Evolutionary conservation across 2,329 filamentous ascomycete species (phyloP), one percentile per base, ranked within the genome.

Genomic region (Clonostachys byssicola): DNA sequence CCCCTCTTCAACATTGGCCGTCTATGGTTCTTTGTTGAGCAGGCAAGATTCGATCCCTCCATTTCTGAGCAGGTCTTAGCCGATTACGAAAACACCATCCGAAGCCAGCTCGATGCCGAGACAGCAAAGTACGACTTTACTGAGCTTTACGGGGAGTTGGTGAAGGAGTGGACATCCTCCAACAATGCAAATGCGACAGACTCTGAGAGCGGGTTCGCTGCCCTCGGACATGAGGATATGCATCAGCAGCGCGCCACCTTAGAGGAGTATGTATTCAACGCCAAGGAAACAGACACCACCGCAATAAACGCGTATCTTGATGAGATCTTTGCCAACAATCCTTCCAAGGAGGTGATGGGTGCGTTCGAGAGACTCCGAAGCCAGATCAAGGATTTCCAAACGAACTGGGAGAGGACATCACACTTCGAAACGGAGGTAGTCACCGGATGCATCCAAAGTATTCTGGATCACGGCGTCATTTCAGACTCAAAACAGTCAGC

Each of bases 81-180:
- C 14, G 36, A 18, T 39, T 39, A 39, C 17, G 36, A 39, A 18
- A 18, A 39, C 2, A 18, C 36, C 36, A 10, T 39, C 36, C 36
- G 36, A 12, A 39, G 8, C 14, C 36, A 39, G 3, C 36, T 39
- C 14, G 36, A 39, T 39, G 12, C 36, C 14, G 67, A 80, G 52
- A 70, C 70, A 14, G 66, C 72, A 43, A 79, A 75, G 49, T 74
- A 80, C 53, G 68, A 77, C n/a, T 78, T 81, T 55, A 78, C 79
- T 1, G 66, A 70, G 9, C 67, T 85, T 33, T 83, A 83, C 56
- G 74, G 75, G 16, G 60, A 72, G 38, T 59, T 85, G 20, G 73
- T 81, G 12, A 75, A 68, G 1, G 77, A 81, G 52, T 81, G 77
- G 72, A 61, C 82, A 44, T 62, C 65, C 2, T 58, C 63, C 16